phyloP scores from a whole-genome alignment of 1,284 basidiomycete genomes.

The Leccinum pachyderme region DNA sequence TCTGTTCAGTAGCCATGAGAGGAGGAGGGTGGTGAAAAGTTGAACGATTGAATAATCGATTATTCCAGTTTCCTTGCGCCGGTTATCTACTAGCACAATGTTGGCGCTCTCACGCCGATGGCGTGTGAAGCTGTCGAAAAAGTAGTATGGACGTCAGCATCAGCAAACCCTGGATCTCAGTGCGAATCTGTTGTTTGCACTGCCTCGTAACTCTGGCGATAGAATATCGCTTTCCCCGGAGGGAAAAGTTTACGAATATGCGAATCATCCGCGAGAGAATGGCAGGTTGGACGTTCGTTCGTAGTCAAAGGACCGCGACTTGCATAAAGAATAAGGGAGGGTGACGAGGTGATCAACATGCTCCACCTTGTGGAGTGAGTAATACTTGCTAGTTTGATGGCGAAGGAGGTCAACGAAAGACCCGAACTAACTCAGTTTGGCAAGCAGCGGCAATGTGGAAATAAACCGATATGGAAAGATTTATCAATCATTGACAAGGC shows the following conservation, averaged over 20 bases:
- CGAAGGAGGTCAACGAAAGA: neutral
- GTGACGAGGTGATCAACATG: neutral
- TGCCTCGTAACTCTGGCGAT: neutral
- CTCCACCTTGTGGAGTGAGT: neutral
- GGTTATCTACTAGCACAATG: slow-evolving; percentile 11
- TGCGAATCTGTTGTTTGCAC: neutral
- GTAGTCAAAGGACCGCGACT: neutral
- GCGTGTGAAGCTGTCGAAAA: neutral
- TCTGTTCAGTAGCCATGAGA: neutral
- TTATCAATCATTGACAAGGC: neutral
- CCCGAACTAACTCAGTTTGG: neutral
- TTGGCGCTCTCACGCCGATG: slow-evolving; percentile 15
- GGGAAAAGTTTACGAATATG: neutral
- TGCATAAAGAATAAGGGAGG: neutral
- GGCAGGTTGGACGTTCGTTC: neutral
- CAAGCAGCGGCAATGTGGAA: neutral
- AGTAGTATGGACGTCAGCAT: neutral
- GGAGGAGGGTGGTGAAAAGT: neutral
- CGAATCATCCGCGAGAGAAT: neutral
- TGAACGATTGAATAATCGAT: neutral
- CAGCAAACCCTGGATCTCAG: neutral
- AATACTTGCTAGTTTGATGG: neutral
- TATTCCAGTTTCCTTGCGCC: neutral
- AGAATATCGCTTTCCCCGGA: neutral
- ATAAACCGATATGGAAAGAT: too few relatives aligned